phyloP scores from a whole-genome alignment of 129 eudicot genomes.

The Flaveria ramosissima region DNA sequence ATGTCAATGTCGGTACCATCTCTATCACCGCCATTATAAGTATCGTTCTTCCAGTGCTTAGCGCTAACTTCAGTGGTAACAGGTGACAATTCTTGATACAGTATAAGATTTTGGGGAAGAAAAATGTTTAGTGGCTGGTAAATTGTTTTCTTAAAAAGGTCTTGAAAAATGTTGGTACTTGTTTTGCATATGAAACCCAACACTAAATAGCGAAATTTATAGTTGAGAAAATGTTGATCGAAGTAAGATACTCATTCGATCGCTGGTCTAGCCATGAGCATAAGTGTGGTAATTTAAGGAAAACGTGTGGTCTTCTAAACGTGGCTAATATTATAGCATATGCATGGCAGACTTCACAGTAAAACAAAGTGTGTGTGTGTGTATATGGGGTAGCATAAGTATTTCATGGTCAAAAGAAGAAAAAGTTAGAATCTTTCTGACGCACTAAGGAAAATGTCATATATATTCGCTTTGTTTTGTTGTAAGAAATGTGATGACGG shows the following conservation, averaged over 20 bases:
- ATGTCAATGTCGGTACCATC: not conserved
- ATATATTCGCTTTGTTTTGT: too few species aligned
- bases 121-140: not conserved
- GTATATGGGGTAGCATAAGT: too few species aligned
- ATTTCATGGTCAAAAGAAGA: too few species aligned
- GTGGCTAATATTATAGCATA: not conserved
- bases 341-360: not conserved
- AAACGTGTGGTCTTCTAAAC: not conserved
- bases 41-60: slow-evolving; percentile 23
- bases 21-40: slow-evolving; percentile 23
- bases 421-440: too few species aligned
- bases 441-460: too few species aligned
- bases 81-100: slow-evolving; percentile 11
- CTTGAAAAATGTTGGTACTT: not conserved
- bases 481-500: too few species aligned
- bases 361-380: not conserved
- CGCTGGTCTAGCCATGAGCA: not conserved
- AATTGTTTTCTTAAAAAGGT: not conserved
- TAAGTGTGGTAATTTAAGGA: not conserved
- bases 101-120: not conserved
- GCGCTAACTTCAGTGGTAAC: not conserved
- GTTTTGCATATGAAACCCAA: slow-evolving; percentile 4
- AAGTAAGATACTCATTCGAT: not conserved
- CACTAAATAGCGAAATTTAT: not conserved
- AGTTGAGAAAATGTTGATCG: not conserved